Percentiles rank a stretch among this genome's conserved stretches.
Evolutionary conservation across 306 rosid species (phyloP).

Genomic region (Quercus wislizeni): DNA sequence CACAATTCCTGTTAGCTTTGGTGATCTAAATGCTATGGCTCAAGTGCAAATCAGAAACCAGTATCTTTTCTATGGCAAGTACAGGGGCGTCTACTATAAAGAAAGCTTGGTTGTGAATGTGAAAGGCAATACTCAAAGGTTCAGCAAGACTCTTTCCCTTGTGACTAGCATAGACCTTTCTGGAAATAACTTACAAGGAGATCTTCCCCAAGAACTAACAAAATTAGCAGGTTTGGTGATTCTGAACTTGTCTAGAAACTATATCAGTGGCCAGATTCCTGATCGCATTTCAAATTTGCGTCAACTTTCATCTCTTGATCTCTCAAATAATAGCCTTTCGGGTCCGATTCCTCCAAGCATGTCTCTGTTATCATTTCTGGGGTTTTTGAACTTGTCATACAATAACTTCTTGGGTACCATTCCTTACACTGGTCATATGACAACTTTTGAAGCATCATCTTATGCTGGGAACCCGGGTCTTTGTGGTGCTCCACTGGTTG

Average conservation of each 20-base stretch:
- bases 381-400: constrained; percentile 36
- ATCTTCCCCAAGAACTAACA: constrained; percentile 34
- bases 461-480: constrained; percentile 43
- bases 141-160: constrained; percentile 37
- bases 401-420: constrained; percentile 35
- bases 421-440: constrained; percentile 31
- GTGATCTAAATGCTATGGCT: constrained; percentile 24
- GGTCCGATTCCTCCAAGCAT: constrained; percentile 40
- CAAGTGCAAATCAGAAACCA: not conserved
- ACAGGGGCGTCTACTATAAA: constrained; percentile 3
- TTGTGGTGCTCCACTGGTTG: constrained; percentile 35
- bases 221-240: constrained; percentile 34
- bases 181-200: constrained; percentile 37
- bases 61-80: not conserved
- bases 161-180: constrained; percentile 50
- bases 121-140: not conserved
- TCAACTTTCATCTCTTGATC: constrained; percentile 42
- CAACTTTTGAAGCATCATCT: constrained; percentile 32
- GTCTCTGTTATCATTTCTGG: constrained; percentile 37
- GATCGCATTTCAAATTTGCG: constrained; percentile 30
- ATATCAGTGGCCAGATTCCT: constrained; percentile 36
- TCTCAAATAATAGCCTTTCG: constrained; percentile 33
- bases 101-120: constrained; percentile 22
- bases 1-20: constrained; percentile 35
- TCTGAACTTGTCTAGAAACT: constrained; percentile 42